These are phyloP conservation scores for Apiospora arundinis DNA, from an alignment of 2,329 filamentous ascomycete genomes.

Conservation along the genomic window DNA sequence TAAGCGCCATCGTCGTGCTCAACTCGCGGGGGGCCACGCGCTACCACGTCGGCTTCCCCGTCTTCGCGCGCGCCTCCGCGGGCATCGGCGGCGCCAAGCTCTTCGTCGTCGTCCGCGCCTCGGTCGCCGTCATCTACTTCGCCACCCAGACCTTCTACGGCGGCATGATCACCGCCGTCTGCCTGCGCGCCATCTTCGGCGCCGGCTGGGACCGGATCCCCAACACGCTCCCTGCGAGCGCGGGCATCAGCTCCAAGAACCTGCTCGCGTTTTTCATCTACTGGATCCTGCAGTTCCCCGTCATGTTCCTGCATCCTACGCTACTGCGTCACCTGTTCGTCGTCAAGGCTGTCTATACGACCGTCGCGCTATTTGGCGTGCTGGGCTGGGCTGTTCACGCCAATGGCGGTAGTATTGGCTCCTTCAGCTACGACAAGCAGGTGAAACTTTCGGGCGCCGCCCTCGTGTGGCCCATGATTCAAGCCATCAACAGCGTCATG, in stretches of 20 bases:
- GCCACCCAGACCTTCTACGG: constrained; percentile 45
- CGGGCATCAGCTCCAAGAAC: constrained; percentile 56
- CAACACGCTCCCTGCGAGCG: constrained; percentile 52
- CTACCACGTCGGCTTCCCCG: constrained; percentile 46
- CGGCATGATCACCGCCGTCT: constrained; percentile 40
- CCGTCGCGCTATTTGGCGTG: constrained; percentile 44
- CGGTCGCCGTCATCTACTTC: constrained; percentile 47
- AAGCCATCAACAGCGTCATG: constrained; percentile 49
- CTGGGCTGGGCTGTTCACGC: constrained; percentile 62
- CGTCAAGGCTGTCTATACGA: constrained; percentile 48
- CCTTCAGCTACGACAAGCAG: constrained; percentile 27
- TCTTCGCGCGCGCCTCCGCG: constrained; percentile 40
- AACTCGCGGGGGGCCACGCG: constrained; percentile 42
- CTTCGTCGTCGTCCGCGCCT: constrained; percentile 44
- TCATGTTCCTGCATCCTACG: constrained; percentile 55
- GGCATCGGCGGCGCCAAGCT: constrained; percentile 46
- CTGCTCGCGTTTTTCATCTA: constrained; percentile 62
- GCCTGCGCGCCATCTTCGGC: constrained; percentile 47
- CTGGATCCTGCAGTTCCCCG: constrained; percentile 58
- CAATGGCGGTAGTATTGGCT: constrained; percentile 43
- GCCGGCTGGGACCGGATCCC: constrained; percentile 46
- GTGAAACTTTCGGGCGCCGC: constrained; percentile 28
- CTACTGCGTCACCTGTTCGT: constrained; percentile 55
- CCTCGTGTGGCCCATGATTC: constrained; percentile 47
- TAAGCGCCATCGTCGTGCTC: constrained; percentile 41